Percentiles rank a stretch among this genome's conserved stretches.
Evolutionary conservation across 129 eudicot genomes (phyloP).

Genomic region (Daucus carota): DNA sequence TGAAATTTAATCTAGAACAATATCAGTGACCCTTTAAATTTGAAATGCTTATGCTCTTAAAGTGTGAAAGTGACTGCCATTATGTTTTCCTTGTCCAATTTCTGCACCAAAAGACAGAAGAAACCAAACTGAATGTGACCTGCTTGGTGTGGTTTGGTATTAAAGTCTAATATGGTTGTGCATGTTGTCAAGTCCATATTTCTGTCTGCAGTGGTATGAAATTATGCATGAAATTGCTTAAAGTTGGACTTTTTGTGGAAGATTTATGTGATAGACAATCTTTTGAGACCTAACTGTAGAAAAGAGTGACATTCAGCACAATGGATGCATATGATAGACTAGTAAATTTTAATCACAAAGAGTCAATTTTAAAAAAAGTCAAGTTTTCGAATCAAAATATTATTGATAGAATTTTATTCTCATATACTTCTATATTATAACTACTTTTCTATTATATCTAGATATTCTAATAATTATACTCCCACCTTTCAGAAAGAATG

Average conservation of each 20-base stretch:
- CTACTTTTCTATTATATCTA: too few species aligned
- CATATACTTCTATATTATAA: too few species aligned
- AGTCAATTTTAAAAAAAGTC: too few species aligned
- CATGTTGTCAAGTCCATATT: not conserved
- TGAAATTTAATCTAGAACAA: not conserved
- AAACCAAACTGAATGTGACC: not conserved
- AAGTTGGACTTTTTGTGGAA: not conserved
- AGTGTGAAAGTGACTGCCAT: not conserved
- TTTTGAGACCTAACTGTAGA: not conserved
- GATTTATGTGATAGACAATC: not conserved
- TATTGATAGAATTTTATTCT: too few species aligned
- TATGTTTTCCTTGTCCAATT: not conserved
- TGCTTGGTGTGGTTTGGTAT: not conserved
- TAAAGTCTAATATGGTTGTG: constrained; percentile 1
- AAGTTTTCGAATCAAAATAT: too few species aligned
- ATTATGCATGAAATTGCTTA: not conserved
- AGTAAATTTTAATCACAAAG: too few species aligned
- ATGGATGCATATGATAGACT: constrained; percentile 1
- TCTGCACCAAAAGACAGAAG: not conserved
- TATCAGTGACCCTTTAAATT: constrained; percentile 1
- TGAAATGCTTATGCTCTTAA: not conserved
- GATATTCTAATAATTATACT: too few species aligned
- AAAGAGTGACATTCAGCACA: too few species aligned
- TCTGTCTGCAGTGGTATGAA: not conserved
- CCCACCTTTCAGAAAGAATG: too few species aligned